Evolutionary conservation across 2,329 filamentous ascomycete species (phyloP), one percentile per base, ranked within the genome.

Genomic region (Colletotrichum sidae): DNA sequence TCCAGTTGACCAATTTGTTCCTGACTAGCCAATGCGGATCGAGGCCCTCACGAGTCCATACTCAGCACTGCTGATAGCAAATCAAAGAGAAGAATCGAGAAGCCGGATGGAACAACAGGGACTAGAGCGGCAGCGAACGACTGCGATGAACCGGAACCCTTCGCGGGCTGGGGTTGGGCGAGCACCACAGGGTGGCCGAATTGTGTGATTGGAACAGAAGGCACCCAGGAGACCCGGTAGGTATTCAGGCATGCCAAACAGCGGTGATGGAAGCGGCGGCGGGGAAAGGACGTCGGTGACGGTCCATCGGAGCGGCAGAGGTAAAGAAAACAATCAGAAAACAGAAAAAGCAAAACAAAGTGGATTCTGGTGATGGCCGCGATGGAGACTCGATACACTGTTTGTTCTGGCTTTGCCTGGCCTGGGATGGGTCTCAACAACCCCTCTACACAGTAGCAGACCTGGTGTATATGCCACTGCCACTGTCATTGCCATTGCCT

Each of bases 211-310:
- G 46, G 62, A 37, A 54, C 13, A 45, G 39, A 34, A 47, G 33
- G 47, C 25, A 52, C 11, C 50, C 56, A 60, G 13, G 46, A 60
- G 38, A 41, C 25, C 51, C 51, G 41, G 25, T 25, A 25, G 25
- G 4, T 25, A 25, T 25, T 25, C 25, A 25, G 25, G 25, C 25
- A 53, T 49, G 15, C 25, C 41, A 66, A 63, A 60, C 58, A 63
- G 63, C 63, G 63, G 63, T 66, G 63, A 63, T 66, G 63, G 58
- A 52, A 25, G 55, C 38, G 55, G 61, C 62, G 42, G 44, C n/a
- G n/a, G 44, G 15, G 33, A 44, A 42, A 41, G 39, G 51, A 38
- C 41, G 46, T 55, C 34, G 57, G 56, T 65, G 57, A 65, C 62
- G 55, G 51, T 50, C 45, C 49, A 46, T 35, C 46, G 62, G 57